Evolutionary conservation across 768 basidiomycete genomes (phyloP).

Genomic region (Xerocomus spinulosus): DNA sequence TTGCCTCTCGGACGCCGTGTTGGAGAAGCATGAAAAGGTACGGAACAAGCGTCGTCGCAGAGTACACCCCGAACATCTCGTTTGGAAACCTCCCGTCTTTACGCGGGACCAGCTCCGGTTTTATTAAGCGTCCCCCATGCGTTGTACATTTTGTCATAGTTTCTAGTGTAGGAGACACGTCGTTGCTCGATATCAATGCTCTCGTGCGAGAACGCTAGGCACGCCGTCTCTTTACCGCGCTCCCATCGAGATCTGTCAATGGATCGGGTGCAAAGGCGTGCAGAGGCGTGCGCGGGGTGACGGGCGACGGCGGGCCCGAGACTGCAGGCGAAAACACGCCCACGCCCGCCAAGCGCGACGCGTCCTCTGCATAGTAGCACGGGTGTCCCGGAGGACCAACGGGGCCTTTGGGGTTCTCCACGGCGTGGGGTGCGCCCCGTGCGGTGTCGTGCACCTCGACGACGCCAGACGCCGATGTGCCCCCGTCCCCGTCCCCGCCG

Average conservation of each 20-base stretch:
- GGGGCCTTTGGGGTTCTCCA: too few relatives aligned
- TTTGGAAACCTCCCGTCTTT: constrained; percentile 96
- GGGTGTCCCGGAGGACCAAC: constrained; percentile 21
- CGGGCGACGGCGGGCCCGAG: constrained; percentile 64
- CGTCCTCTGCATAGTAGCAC: constrained; percentile 49
- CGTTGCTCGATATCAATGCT: too few relatives aligned
- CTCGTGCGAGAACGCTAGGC: too few relatives aligned
- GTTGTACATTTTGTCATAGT: constrained; percentile 18
- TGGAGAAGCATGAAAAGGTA: constrained; percentile 87
- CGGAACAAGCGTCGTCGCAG: constrained; percentile 71
- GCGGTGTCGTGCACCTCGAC: too few relatives aligned
- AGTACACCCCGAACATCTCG: constrained; percentile 74
- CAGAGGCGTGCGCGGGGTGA: constrained; percentile 38
- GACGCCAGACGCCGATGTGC: too few relatives aligned
- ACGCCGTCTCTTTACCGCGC: constrained; percentile 22
- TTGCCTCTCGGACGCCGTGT: constrained; percentile 82
- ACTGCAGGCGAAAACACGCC: constrained; percentile 70
- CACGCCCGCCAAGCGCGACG: constrained; percentile 57
- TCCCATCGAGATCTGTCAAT: constrained; percentile 5
- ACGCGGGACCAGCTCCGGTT: constrained; percentile 87
- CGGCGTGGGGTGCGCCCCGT: too few relatives aligned
- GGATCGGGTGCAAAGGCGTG: constrained; percentile 1
- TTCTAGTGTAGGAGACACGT: constrained; percentile 22
- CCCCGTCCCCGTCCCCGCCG: too few relatives aligned
- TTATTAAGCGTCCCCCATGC: constrained; percentile 20